Conservation (phyloP, 345 rosid species). For the Erucastrum elatum region DNA sequence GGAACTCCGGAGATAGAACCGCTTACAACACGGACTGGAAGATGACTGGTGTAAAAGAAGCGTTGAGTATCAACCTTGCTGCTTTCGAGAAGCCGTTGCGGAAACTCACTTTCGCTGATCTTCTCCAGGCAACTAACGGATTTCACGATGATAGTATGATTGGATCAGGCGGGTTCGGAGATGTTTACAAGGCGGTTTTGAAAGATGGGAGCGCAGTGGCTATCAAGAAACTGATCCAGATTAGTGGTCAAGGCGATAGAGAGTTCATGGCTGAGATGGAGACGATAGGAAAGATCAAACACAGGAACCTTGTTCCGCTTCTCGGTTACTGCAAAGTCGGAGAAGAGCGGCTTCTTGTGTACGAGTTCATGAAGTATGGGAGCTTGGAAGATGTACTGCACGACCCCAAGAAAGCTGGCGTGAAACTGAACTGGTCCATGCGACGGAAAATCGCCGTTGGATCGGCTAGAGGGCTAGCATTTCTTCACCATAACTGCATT, state of each 20-base stretch:
- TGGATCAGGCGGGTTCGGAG: slow-evolving; percentile 97
- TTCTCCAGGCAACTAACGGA: slow-evolving; percentile 87
- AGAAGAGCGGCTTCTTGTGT: slow-evolving; percentile 90
- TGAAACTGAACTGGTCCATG: slow-evolving; percentile 75
- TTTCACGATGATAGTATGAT: slow-evolving; percentile 82
- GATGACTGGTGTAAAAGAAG: slow-evolving; percentile 66
- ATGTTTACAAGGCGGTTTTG: slow-evolving; percentile 84
- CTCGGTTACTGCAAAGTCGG: slow-evolving; percentile 90
- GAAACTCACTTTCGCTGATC: slow-evolving; percentile 89
- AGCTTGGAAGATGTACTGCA: slow-evolving; percentile 94
- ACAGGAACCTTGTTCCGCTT: slow-evolving; percentile 86
- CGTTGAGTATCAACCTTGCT: slow-evolving; percentile 77
- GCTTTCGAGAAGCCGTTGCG: slow-evolving; percentile 83
- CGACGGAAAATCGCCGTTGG: slow-evolving; percentile 88
- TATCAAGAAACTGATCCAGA: slow-evolving; percentile 86
- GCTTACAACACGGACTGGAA: slow-evolving; percentile 66
- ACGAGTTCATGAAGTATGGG: slow-evolving; percentile 92
- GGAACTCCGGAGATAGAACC: slow-evolving; percentile 65
- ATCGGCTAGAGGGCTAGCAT: slow-evolving; percentile 86
- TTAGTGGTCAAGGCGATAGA: slow-evolving; percentile 95
- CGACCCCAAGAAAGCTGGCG: slow-evolving; percentile 61
- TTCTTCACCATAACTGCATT: slow-evolving; percentile 84
- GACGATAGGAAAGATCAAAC: slow-evolving; percentile 95
- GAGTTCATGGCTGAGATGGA: slow-evolving; percentile 99
- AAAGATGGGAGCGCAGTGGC: slow-evolving; percentile 91